phyloP scores from a whole-genome alignment of 495 filamentous ascomycete species.

The Friedmanniomyces endolithicus region DNA sequence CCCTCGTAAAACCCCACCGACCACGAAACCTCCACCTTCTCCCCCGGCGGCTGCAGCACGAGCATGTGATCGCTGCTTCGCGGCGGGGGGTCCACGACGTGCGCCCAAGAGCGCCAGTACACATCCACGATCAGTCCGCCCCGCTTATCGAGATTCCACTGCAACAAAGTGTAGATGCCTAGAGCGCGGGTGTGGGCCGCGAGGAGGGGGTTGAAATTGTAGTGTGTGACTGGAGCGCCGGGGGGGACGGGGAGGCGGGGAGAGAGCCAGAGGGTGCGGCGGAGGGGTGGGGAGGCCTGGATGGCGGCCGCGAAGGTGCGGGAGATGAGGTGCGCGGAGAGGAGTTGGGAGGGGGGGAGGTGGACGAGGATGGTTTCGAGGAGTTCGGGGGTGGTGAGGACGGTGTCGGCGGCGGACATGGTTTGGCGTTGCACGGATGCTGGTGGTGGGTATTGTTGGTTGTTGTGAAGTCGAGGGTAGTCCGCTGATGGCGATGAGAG shows the following conservation, averaged over 20 bases:
- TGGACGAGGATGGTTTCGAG: neutral
- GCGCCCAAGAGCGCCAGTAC: neutral
- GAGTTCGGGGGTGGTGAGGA: neutral
- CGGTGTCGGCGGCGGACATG: neutral
- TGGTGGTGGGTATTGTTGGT: neutral
- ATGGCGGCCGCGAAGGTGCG: neutral
- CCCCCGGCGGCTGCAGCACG: neutral
- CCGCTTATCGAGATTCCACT: neutral
- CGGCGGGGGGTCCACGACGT: neutral
- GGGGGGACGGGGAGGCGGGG: neutral
- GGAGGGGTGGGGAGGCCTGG: neutral
- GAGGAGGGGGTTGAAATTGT: neutral
- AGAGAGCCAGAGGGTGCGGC: neutral
- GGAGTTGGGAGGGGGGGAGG: neutral
- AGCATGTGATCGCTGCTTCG: neutral
- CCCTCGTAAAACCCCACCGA: neutral
- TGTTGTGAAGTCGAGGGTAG: neutral
- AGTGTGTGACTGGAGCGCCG: neutral
- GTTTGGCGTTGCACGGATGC: neutral
- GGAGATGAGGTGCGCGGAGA: neutral
- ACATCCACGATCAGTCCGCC: neutral
- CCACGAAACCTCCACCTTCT: neutral
- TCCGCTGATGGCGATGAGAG: neutral
- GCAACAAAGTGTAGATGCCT: neutral
- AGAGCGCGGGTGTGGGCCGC: neutral